Evolutionary conservation across 139 green algal genomes (phyloP).

Genomic region (Coelastrella sp.): DNA sequence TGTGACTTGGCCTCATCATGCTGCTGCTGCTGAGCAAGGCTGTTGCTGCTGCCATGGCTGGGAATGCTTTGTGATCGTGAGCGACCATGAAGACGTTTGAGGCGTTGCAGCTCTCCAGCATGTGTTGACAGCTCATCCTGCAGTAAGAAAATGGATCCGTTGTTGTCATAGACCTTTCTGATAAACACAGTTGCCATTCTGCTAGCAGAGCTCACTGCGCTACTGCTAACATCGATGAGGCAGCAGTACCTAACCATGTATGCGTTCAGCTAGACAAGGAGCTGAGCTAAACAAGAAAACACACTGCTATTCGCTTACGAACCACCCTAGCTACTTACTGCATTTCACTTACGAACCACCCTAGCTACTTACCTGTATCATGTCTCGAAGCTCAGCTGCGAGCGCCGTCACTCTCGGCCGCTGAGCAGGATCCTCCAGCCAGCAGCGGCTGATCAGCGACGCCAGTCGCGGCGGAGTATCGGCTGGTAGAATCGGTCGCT

Average conservation of each 20-base stretch:
- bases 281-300: too few species aligned
- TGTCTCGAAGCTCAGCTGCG: constrained; percentile 51
- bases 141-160: neutral
- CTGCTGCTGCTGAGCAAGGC: neutral
- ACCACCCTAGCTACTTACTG: neutral
- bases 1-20: too few species aligned
- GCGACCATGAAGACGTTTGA: neutral
- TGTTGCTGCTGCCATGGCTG: neutral
- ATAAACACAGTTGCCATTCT: neutral
- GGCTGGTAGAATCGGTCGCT: constrained; percentile 59
- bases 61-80: neutral
- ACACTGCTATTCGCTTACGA: neutral
- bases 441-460: constrained; percentile 57
- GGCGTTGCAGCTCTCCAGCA: neutral
- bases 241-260: neutral
- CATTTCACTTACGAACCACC: too few species aligned
- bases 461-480: constrained; percentile 50
- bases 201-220: too few species aligned
- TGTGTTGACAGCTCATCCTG: constrained; percentile 19
- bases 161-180: neutral
- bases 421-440: constrained; percentile 71
- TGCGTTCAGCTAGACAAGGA: neutral
- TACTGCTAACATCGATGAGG: neutral
- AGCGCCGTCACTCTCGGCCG: constrained; percentile 73
- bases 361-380: constrained; percentile 37